Conservation (phyloP, 768 basidiomycete species). For the Sporobolomyces phaffii region DNA sequence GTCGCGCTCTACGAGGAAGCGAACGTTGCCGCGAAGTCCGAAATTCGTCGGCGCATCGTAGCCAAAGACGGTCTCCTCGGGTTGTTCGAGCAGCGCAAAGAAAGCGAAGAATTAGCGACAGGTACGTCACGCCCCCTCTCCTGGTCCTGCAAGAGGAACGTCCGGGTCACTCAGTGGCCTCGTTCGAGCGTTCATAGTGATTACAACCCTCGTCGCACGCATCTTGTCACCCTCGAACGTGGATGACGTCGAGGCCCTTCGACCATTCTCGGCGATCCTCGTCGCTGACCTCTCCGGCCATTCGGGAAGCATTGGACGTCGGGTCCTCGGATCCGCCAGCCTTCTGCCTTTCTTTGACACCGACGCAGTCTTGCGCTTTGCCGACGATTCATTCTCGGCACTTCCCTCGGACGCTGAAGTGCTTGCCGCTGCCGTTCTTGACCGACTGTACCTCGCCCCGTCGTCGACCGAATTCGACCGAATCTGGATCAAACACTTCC, state of each 20-base stretch:
- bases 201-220: neutral
- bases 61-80: neutral
- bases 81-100: neutral
- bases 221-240: neutral
- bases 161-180: too few relatives aligned
- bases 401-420: neutral
- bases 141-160: too few relatives aligned
- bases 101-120: neutral
- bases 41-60: neutral
- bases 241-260: neutral
- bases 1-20: neutral
- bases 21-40: neutral
- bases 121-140: neutral
- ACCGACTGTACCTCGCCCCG: constrained; percentile 2
- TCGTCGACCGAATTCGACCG: neutral
- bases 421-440: constrained; percentile 10
- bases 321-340: constrained; percentile 8
- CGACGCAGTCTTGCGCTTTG: constrained; percentile 3
- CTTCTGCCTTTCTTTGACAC: constrained; percentile 31
- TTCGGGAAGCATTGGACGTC: neutral
- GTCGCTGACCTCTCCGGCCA: neutral
- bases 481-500: constrained; percentile 24
- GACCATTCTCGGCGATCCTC: neutral
- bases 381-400: neutral
- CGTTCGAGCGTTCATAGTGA: too few relatives aligned